A percentile compares a stretch with the other conserved stretches of the same genome.
Evolutionary conservation across 2,329 filamentous ascomycete species (phyloP).

Genomic region (Scedosporium boydii): DNA sequence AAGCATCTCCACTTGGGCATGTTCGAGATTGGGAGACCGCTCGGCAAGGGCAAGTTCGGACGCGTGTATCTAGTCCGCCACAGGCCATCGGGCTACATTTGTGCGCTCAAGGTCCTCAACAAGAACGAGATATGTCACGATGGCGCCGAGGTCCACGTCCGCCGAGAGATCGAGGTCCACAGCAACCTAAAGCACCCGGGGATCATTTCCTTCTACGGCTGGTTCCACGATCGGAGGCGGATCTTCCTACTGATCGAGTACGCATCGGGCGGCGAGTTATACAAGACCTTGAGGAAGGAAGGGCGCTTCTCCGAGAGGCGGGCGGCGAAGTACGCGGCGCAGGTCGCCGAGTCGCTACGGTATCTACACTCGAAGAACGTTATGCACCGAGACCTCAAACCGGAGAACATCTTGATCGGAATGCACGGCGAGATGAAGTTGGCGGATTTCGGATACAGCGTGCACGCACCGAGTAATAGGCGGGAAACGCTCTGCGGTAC

Average conservation of each 20-base stretch:
- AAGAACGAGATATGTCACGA: constrained; percentile 72
- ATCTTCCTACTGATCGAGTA: constrained; percentile 84
- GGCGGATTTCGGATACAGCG: constrained; percentile 14
- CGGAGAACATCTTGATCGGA: constrained; percentile 13
- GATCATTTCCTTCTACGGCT: constrained; percentile 71
- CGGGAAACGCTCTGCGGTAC: constrained; percentile 6
- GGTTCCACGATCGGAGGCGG: constrained; percentile 82
- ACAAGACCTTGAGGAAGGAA: constrained; percentile 74
- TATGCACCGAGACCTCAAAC: constrained; percentile 86
- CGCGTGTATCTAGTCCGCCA: constrained; percentile 78
- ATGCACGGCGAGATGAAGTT: constrained; percentile 13
- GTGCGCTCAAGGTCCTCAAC: constrained; percentile 76
- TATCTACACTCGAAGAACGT: constrained; percentile 88
- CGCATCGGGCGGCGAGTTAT: constrained; percentile 74
- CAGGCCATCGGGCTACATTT: constrained; percentile 69
- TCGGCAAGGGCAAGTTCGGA: constrained; percentile 84
- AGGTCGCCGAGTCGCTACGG: constrained; percentile 76
- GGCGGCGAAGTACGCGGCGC: constrained; percentile 75
- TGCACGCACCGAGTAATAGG: constrained; percentile 7
- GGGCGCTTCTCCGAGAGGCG: constrained; percentile 76
- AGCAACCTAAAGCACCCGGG: constrained; percentile 79
- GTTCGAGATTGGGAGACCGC: constrained; percentile 79
- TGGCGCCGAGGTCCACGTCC: constrained; percentile 72
- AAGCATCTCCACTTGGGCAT: constrained; percentile 64
- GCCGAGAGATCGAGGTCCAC: constrained; percentile 82